These are phyloP conservation scores for Globisporangium okanoganense DNA, from an alignment of 352 stramenopile genomes.

Conservation along the genomic window DNA sequence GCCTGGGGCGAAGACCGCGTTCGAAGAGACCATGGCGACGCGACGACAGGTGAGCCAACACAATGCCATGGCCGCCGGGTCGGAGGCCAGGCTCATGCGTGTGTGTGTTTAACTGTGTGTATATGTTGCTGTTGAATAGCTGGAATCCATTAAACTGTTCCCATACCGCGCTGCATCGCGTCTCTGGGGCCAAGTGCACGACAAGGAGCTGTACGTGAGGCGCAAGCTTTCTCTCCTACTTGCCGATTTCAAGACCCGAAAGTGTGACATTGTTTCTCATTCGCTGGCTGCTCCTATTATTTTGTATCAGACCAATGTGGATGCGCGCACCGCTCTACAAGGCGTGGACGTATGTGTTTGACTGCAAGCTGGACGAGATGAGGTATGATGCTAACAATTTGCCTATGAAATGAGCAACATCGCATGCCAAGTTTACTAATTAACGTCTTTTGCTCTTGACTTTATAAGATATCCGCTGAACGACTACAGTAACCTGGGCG, in stretches of 20 bases:
- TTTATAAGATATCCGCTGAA: conserved; percentile 49
- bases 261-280: too few species aligned
- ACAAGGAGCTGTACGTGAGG: conserved; percentile 73
- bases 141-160: conserved; percentile 72
- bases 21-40: conserved; percentile 70
- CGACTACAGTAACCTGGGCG: conserved; percentile 69
- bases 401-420: too few species aligned
- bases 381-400: too few species aligned
- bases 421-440: too few species aligned
- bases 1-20: conserved; percentile 42
- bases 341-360: conserved; percentile 72
- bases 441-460: not conserved
- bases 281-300: too few species aligned
- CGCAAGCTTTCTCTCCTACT: not conserved
- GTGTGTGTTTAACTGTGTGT: conserved; percentile 7
- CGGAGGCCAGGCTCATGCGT: too few species aligned
- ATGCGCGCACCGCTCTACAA: conserved; percentile 75
- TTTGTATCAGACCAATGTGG: conserved; percentile 55
- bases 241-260: not conserved
- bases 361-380: conserved; percentile 86
- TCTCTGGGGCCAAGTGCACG: conserved; percentile 71
- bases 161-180: conserved; percentile 75
- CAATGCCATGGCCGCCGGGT: too few species aligned
- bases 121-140: too few species aligned
- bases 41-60: conserved; percentile 36